A percentile compares a stretch with the other conserved stretches of the same genome.
Evolutionary conservation across 257 asterid genomes (phyloP).

Genomic region (Jaltomata sinuosa): DNA sequence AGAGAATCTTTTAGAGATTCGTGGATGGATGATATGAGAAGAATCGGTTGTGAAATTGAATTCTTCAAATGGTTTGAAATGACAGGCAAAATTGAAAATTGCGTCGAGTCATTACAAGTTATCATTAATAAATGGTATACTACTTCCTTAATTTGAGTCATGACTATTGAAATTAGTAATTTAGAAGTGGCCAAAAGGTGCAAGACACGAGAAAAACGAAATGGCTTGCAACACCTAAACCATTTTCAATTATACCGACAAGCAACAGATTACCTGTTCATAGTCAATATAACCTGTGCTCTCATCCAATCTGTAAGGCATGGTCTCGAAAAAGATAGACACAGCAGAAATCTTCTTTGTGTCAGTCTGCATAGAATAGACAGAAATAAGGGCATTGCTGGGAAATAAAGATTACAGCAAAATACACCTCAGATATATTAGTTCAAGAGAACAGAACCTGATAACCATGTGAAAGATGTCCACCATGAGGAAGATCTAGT

Average conservation of each 20-base stretch:
- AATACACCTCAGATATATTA: not conserved
- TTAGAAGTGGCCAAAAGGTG: not conserved
- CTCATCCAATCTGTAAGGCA: constrained; percentile 96
- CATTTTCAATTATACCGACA: not conserved
- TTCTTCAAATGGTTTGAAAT: too few relatives aligned
- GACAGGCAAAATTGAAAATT: too few relatives aligned
- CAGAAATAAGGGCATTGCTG: not conserved
- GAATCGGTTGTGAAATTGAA: too few relatives aligned
- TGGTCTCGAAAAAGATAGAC: constrained; percentile 92
- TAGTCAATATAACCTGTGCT: constrained; percentile 92
- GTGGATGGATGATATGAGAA: too few relatives aligned
- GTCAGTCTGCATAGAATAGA: constrained; percentile 61
- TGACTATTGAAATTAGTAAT: not conserved
- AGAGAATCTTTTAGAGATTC: too few relatives aligned
- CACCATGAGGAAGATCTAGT: constrained; percentile 99
- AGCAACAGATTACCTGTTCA: constrained; percentile 56
- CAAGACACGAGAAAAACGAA: not conserved
- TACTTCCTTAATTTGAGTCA: not conserved
- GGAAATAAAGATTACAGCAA: not conserved
- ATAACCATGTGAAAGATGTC: constrained; percentile 97
- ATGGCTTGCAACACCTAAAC: not conserved
- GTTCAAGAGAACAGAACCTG: constrained; percentile 46
- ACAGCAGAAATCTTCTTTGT: constrained; percentile 92
- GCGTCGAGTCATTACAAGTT: too few relatives aligned
- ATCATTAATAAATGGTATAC: too few relatives aligned